Evolutionary conservation across 1,284 basidiomycete genomes (phyloP).

Genomic region (Cerrena zonata): DNA sequence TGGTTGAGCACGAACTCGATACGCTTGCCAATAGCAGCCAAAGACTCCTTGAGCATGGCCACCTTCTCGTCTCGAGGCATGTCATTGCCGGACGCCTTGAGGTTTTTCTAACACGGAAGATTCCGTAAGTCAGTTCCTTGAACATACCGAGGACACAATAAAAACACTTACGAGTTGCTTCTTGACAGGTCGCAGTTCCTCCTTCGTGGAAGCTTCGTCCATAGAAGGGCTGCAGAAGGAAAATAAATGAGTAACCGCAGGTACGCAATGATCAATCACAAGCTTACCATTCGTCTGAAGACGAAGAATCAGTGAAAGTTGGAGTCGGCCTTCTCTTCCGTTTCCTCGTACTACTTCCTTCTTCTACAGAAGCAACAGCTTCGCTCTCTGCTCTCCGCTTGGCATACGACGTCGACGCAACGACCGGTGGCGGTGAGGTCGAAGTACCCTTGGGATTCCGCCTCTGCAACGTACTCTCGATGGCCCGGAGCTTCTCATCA

Average conservation of each 20-base stretch:
- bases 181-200: constrained; percentile 93
- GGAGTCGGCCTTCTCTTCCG: constrained; percentile 84
- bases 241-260: neutral
- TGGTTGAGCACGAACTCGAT: constrained; percentile 81
- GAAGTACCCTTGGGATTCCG: constrained; percentile 47
- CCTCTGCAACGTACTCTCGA: constrained; percentile 66
- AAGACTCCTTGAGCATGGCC: constrained; percentile 89
- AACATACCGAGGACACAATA: neutral
- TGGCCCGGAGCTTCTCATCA: constrained; percentile 84
- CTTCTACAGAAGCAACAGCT: constrained; percentile 73
- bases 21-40: constrained; percentile 87
- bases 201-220: constrained; percentile 94
- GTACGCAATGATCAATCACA: constrained; percentile 6
- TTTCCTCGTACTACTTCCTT: constrained; percentile 58
- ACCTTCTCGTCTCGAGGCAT: constrained; percentile 94
- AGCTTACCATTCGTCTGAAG: constrained; percentile 79
- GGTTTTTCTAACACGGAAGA: constrained; percentile 89
- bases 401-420: constrained; percentile 61
- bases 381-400: constrained; percentile 78
- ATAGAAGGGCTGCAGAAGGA: constrained; percentile 72
- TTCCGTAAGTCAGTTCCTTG: neutral
- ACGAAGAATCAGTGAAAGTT: constrained; percentile 86
- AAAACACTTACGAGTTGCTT: constrained; percentile 74
- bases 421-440: constrained; percentile 66
- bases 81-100: constrained; percentile 87